Evolutionary conservation across 1,284 basidiomycete species (phyloP), one percentile per base, ranked within the genome.

Genomic region (Ganoderma resinaceum): DNA sequence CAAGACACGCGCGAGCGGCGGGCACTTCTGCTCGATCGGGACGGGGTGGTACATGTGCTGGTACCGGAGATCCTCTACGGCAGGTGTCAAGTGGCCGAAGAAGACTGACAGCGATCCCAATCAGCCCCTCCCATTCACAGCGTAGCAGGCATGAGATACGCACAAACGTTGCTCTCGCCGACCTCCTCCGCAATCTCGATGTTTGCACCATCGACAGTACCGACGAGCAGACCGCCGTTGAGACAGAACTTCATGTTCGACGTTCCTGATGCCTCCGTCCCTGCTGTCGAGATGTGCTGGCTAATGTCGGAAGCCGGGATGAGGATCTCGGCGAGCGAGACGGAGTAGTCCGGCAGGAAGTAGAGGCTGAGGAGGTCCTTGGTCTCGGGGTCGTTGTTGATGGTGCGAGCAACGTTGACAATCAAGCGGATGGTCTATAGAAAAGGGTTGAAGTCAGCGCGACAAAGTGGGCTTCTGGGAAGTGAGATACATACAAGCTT

Each of bases 161-260:
- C 75, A 91, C 90, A 92, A 76, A 84, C 88, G 77, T 92, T 90
- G 72, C 86, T 85, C 72, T 91, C 89, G 38, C 92, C 91, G 40
- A 91, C 91, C 79, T 97, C 95, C 78, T 97, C 95, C 2, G 94
- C 95, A 73, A 98, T 97, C 82, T 97, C 96, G 70, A 97, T 95
- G 78, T 96, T 97, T 29, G 96, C 96, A 69, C 96, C 96, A 80
- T 98, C 88, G 70, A 93, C 91, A 38, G 92, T 93, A 35, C 91
- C 92, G 60, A 93, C 80, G 6, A 97, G 83, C 59, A 97, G 82
- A n/a, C 95, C 95, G 60, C 96, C 95, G 76, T 96, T 96, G 60
- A 95, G 78, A 76, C 91, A 91, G 83, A 94, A 93, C 83, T 98
- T 97, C 95, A 97, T 97, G 85, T 97, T 97, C 43, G 93, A 93